phyloP scores from a whole-genome alignment of 2,329 filamentous ascomycete species.

The Didymella glomerata region DNA sequence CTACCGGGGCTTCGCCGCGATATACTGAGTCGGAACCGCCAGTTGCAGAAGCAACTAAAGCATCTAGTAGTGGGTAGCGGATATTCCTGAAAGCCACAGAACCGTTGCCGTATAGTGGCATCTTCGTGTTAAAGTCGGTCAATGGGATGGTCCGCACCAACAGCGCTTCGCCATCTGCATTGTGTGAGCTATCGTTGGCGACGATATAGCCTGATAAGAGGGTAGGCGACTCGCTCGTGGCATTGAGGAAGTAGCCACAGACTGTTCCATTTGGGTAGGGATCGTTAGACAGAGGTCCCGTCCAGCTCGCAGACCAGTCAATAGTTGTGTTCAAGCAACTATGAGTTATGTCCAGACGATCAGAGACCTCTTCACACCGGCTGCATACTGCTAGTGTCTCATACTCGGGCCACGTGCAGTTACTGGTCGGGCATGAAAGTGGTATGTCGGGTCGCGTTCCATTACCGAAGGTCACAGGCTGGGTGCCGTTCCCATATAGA shows the following conservation, averaged over 20 bases:
- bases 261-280: constrained; percentile 32
- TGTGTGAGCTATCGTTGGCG: too few species aligned
- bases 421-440: constrained; percentile 39
- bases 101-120: constrained; percentile 20
- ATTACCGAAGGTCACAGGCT: constrained; percentile 33
- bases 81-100: constrained; percentile 33
- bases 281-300: too few species aligned
- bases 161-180: too few species aligned
- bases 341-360: constrained; percentile 18
- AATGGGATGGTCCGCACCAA: constrained; percentile 28
- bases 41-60: constrained; percentile 19
- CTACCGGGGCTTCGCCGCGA: constrained; percentile 16
- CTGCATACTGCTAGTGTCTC: constrained; percentile 41
- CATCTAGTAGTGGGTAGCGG: constrained; percentile 28
- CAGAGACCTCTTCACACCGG: constrained; percentile 24
- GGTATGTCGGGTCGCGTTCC: constrained; percentile 38
- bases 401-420: constrained; percentile 42
- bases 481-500: constrained; percentile 33
- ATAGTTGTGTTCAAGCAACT: constrained; percentile 21
- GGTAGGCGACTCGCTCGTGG: constrained; percentile 13
- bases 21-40: constrained; percentile 13
- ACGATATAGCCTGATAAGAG: constrained; percentile 41
- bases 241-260: constrained; percentile 43
- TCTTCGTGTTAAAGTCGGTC: neutral
- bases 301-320: constrained; percentile 27